A percentile compares a stretch with the other conserved stretches of the same genome.
Conservation (phyloP, 805 yeast species). For the Wickerhamiella shivajii region DNA sequence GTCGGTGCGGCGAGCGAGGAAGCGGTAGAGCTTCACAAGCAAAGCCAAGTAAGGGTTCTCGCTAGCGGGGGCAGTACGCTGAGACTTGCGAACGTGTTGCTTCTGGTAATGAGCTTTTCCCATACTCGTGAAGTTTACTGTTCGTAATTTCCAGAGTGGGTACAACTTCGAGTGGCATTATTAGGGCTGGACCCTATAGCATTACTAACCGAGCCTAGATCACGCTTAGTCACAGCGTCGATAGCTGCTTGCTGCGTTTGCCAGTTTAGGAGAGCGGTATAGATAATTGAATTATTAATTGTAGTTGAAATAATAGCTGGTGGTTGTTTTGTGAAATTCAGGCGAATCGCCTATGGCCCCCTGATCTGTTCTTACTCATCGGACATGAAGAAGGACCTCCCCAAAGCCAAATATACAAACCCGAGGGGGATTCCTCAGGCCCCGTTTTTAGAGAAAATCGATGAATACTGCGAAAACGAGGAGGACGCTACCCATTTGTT, state of each 20-base stretch:
- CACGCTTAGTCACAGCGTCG: no score
- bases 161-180: no score
- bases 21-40: slow-evolving; percentile 95
- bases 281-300: no score
- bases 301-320: no score
- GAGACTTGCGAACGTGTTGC: slow-evolving; percentile 91
- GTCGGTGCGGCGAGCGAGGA: slow-evolving; percentile 99
- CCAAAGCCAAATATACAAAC: slow-evolving; percentile 31
- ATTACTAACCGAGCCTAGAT: no score
- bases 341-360: no score
- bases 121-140: slow-evolving; percentile 39
- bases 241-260: no score
- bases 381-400: slow-evolving; percentile 16
- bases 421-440: slow-evolving; percentile 97
- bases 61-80: slow-evolving; percentile 98
- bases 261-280: no score
- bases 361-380: no score
- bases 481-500: slow-evolving; percentile 60
- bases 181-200: no score
- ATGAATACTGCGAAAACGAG: slow-evolving; percentile 49
- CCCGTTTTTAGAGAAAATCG: slow-evolving; percentile 78
- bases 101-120: slow-evolving; percentile 95
- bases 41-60: slow-evolving; percentile 97
- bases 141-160: no score
- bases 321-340: no score